Conservation (phyloP, 1,139 yeast genomes). For the Saccharomycopsis hybrid region DNA sequence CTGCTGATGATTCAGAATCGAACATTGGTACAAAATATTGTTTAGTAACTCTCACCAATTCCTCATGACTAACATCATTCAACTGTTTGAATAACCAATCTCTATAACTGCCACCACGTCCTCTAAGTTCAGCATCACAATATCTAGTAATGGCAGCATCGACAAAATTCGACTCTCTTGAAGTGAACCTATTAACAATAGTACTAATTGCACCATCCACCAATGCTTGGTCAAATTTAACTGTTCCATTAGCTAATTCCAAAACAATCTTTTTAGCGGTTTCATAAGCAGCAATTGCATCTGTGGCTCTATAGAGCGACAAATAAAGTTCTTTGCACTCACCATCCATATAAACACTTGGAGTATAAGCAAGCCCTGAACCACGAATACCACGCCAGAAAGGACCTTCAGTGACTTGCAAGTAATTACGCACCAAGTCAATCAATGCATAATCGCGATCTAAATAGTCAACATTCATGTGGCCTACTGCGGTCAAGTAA, state of each 20-base stretch:
- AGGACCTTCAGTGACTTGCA: constrained; percentile 92
- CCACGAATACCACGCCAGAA: constrained; percentile 97
- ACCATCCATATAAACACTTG: constrained; percentile 48
- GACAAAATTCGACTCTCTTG: constrained; percentile 46
- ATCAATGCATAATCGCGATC: constrained; percentile 67
- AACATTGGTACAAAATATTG: constrained; percentile 61
- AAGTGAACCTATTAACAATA: constrained; percentile 65
- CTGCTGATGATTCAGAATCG: constrained; percentile 44
- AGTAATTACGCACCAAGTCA: constrained; percentile 66
- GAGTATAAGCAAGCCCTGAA: constrained; percentile 91
- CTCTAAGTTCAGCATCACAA: constrained; percentile 61
- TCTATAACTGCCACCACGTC: constrained; percentile 63
- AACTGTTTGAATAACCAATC: constrained; percentile 42
- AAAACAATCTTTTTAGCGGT: constrained; percentile 60
- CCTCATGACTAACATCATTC: constrained; percentile 47
- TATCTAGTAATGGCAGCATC: constrained; percentile 28
- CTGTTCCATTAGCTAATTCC: constrained; percentile 39
- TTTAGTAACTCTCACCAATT: constrained; percentile 49
- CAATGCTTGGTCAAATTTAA: constrained; percentile 48
- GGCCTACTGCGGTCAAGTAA: constrained; percentile 56
- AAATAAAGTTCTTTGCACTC: constrained; percentile 68
- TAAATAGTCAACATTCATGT: constrained; percentile 50
- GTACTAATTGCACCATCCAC: constrained; percentile 72
- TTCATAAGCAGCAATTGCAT: constrained; percentile 63
- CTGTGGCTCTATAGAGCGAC: constrained; percentile 77